phyloP scores from a whole-genome alignment of 495 filamentous ascomycete species.

The Neurospora sp. region DNA sequence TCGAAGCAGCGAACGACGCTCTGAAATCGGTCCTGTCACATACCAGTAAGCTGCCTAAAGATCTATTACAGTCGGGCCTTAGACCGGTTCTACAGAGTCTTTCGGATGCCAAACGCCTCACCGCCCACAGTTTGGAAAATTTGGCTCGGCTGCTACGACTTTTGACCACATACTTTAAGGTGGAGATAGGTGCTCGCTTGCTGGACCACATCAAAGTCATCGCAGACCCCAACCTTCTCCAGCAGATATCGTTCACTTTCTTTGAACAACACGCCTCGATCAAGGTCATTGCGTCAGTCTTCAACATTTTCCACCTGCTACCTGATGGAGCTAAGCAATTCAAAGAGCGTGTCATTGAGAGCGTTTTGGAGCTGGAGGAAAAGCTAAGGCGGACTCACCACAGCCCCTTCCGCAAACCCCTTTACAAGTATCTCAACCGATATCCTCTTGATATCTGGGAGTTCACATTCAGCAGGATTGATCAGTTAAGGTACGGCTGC shows the following conservation, averaged over 20 bases:
- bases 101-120: conserved; percentile 85
- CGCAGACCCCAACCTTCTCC: conserved; percentile 66
- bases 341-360: conserved; percentile 79
- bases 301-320: conserved; percentile 93
- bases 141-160: conserved; percentile 79
- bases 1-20: conserved; percentile 86
- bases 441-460: conserved; percentile 83
- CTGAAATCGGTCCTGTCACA: conserved; percentile 75
- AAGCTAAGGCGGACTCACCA: conserved; percentile 81
- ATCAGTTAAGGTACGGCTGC: conserved; percentile 79
- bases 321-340: conserved; percentile 83
- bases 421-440: conserved; percentile 89
- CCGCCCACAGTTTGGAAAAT: conserved; percentile 81
- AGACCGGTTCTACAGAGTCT: conserved; percentile 92
- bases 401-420: conserved; percentile 82
- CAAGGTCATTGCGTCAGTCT: conserved; percentile 85
- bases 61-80: conserved; percentile 86
- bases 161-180: conserved; percentile 97
- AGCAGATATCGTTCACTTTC: conserved; percentile 86
- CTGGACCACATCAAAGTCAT: conserved; percentile 89
- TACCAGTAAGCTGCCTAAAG: conserved; percentile 88
- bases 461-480: conserved; percentile 63
- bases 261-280: conserved; percentile 86
- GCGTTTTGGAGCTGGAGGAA: conserved; percentile 78
- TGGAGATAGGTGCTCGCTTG: conserved; percentile 85